These are phyloP conservation scores for Apiotrichum gracile DNA, from an alignment of 1,284 basidiomycete genomes.

Conservation along the genomic window DNA sequence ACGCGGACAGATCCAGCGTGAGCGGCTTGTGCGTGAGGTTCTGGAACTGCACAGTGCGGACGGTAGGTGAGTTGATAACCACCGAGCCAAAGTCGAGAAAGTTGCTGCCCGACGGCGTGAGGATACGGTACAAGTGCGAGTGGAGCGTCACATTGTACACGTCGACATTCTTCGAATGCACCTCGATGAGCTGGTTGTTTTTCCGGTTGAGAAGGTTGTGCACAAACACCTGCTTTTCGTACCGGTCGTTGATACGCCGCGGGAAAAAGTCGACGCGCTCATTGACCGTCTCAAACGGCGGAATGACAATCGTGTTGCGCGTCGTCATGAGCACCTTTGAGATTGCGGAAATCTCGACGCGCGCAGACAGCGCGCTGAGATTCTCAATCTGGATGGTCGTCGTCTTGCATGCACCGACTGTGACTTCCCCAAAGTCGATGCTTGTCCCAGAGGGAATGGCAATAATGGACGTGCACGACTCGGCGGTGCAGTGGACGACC, in stretches of 20 bases:
- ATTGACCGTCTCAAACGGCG: slow-evolving; percentile 48
- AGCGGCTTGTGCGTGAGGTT: slow-evolving; percentile 46
- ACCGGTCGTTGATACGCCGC: slow-evolving; percentile 50
- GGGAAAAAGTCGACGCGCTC: slow-evolving; percentile 52
- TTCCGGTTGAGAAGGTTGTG: slow-evolving; percentile 39
- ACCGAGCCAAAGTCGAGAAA: slow-evolving; percentile 53
- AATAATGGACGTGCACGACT: slow-evolving; percentile 51
- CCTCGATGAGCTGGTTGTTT: slow-evolving; percentile 50
- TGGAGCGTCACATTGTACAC: slow-evolving; percentile 52
- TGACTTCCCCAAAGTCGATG: slow-evolving; percentile 52
- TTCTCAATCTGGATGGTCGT: slow-evolving; percentile 48
- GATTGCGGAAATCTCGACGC: slow-evolving; percentile 51
- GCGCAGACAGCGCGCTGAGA: slow-evolving; percentile 48
- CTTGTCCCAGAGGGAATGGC: slow-evolving; percentile 37
- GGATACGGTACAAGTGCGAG: slow-evolving; percentile 52
- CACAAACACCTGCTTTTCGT: slow-evolving; percentile 52
- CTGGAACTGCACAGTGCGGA: slow-evolving; percentile 50
- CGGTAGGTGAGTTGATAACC: slow-evolving; percentile 49
- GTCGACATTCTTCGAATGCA: slow-evolving; percentile 50
- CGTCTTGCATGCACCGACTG: slow-evolving; percentile 49
- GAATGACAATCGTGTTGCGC: slow-evolving; percentile 50
- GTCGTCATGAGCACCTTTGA: slow-evolving; percentile 52
- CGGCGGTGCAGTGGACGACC: slow-evolving; percentile 38
- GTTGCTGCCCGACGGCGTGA: slow-evolving; percentile 51
- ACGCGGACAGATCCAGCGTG: slow-evolving; percentile 48